phyloP scores from a whole-genome alignment of 192 early-diverging fungal genomes.

The Thamnidium elegans region DNA sequence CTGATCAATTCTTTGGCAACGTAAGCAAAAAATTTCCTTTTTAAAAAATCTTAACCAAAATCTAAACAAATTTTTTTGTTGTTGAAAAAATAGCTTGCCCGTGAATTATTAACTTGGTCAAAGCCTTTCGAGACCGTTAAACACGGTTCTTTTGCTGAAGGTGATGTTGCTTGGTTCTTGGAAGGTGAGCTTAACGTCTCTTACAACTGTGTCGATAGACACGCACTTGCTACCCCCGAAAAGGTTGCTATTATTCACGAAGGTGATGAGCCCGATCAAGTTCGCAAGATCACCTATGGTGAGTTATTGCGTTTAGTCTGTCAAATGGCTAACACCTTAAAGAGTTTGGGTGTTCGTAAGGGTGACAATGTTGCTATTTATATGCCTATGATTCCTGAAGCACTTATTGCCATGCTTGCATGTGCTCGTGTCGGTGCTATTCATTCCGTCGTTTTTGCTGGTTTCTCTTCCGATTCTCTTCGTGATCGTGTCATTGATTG shows the following conservation, averaged over 20 bases:
- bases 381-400: constrained; percentile 97
- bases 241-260: constrained; percentile 86
- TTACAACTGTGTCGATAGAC: constrained; percentile 95
- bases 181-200: constrained; percentile 88
- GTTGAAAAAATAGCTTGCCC: constrained; percentile 53
- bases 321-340: constrained; percentile 81
- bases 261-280: constrained; percentile 82
- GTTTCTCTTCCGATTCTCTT: constrained; percentile 90
- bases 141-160: constrained; percentile 71
- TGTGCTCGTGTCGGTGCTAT: constrained; percentile 92
- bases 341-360: constrained; percentile 80
- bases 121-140: constrained; percentile 71
- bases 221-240: constrained; percentile 73
- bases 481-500: constrained; percentile 90
- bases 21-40: constrained; percentile 35
- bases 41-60: background rate
- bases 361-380: constrained; percentile 96
- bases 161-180: constrained; percentile 92
- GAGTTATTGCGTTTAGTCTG: constrained; percentile 81
- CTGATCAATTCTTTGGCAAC: constrained; percentile 82
- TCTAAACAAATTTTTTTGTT: background rate
- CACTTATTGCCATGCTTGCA: constrained; percentile 86
- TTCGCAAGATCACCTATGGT: constrained; percentile 76
- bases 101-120: constrained; percentile 77
- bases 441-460: constrained; percentile 97